These are phyloP conservation scores for Cydonia oblonga DNA, from an alignment of 331 rosid genomes.

Conservation along the genomic window DNA sequence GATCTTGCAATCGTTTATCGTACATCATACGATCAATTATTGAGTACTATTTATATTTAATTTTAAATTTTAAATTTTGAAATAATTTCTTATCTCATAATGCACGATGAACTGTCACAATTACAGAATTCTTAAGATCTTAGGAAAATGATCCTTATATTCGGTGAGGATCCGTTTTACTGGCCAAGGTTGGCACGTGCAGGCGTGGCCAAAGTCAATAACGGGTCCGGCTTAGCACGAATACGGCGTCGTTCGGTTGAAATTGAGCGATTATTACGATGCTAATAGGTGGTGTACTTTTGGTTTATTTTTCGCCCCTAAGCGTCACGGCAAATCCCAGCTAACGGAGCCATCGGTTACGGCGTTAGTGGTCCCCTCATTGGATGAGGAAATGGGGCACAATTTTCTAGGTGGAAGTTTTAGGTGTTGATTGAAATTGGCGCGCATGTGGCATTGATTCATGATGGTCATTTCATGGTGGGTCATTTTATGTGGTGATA, in stretches of 20 bases:
- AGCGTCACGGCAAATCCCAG: background rate
- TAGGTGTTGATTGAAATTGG: conserved; percentile 11
- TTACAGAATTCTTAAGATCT: no score
- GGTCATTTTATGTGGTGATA: background rate
- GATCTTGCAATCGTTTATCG: rapidly evolving
- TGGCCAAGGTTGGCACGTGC: background rate
- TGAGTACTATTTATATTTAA: no score
- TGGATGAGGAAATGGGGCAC: background rate
- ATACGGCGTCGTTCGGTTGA: conserved; percentile 6
- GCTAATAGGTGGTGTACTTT: background rate
- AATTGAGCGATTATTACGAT: conserved; percentile 14
- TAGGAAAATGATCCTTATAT: no score
- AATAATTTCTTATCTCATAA: rapidly evolving
- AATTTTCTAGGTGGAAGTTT: conserved; percentile 3
- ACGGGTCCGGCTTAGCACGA: background rate
- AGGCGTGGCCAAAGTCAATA: background rate
- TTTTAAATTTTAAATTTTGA: no score
- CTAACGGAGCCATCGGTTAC: conserved; percentile 21
- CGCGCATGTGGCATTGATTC: conserved; percentile 1
- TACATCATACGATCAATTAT: no score
- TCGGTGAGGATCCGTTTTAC: no score
- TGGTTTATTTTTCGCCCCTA: background rate
- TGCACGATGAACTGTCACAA: no score
- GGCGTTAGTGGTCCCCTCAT: conserved; percentile 23
- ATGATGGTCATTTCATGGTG: background rate